Evolutionary conservation across 352 stramenopile genomes (phyloP).

Genomic region (Pythium diclinum): DNA sequence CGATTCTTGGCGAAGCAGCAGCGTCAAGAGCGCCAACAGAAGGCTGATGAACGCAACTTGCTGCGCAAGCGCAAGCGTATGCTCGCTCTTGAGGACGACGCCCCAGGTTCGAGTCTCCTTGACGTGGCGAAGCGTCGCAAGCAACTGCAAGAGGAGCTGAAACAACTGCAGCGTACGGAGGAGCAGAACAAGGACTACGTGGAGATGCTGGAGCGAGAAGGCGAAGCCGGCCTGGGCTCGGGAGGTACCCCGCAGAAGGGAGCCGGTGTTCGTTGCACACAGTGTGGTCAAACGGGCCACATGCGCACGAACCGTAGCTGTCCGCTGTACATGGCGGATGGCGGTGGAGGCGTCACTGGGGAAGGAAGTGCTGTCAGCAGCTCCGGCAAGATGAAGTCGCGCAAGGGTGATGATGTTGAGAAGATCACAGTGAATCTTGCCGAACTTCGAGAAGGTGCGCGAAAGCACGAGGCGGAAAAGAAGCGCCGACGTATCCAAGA

Average conservation of each 20-base stretch:
- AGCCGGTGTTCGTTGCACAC: conserved; percentile 70
- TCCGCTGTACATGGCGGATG: conserved; percentile 78
- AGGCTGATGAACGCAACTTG: conserved; percentile 69
- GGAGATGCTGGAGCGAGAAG: conserved; percentile 76
- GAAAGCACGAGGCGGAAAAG: conserved; percentile 75
- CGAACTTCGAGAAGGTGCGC: conserved; percentile 67
- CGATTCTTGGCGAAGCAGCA: conserved; percentile 70
- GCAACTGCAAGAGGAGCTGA: conserved; percentile 83
- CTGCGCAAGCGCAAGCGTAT: conserved; percentile 80
- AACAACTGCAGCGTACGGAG: conserved; percentile 79
- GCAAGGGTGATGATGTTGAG: conserved; percentile 34
- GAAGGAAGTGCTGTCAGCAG: conserved; percentile 28
- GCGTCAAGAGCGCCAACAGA: conserved; percentile 70
- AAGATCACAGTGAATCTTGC: conserved; percentile 80
- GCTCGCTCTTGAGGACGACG: conserved; percentile 64
- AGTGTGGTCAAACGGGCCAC: conserved; percentile 74
- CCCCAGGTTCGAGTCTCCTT: conserved; percentile 43
- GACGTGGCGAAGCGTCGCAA: conserved; percentile 81
- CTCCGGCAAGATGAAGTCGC: conserved; percentile 61
- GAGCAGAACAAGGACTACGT: conserved; percentile 81
- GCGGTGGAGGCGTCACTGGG: conserved; percentile 12
- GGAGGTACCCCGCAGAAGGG: conserved; percentile 43
- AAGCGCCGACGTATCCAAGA: conserved; percentile 78
- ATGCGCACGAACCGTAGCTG: conserved; percentile 86
- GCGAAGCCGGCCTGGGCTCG: conserved; percentile 36